phyloP scores from a whole-genome alignment of 2,329 filamentous ascomycete species.

The Clarireedia homoeocarpa region DNA sequence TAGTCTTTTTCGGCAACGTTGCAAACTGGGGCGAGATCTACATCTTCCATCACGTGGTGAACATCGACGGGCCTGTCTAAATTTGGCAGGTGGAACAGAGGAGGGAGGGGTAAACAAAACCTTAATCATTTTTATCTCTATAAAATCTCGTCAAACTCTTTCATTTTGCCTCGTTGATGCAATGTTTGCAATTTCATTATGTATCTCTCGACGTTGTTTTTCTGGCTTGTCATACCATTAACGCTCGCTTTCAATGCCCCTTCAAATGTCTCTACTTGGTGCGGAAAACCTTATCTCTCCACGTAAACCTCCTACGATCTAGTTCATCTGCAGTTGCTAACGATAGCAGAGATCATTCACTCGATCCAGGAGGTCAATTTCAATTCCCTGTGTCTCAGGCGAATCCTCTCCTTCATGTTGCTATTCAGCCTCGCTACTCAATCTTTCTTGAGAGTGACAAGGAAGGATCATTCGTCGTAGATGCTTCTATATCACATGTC shows the following conservation, averaged over 20 bases:
- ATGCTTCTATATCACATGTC: constrained; percentile 33
- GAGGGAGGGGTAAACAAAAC: constrained; percentile 5
- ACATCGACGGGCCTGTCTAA: neutral
- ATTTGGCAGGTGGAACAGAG: neutral
- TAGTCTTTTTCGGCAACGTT: neutral
- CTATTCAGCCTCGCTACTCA: constrained; percentile 39
- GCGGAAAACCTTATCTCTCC: constrained; percentile 39
- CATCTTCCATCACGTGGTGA: neutral
- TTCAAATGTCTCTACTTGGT: constrained; percentile 23
- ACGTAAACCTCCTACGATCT: constrained; percentile 25
- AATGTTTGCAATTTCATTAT: neutral
- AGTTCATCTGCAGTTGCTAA: neutral
- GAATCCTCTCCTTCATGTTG: constrained; percentile 34
- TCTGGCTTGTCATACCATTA: neutral
- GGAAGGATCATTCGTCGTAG: constrained; percentile 34
- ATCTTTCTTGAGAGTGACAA: constrained; percentile 38
- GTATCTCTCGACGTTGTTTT: neutral
- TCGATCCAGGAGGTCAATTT: constrained; percentile 41
- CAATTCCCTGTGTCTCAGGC: constrained; percentile 32
- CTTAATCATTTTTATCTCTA: too few relatives aligned
- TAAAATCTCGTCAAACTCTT: too few relatives aligned
- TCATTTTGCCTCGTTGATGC: neutral
- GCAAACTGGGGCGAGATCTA: neutral
- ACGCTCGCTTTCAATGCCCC: constrained; percentile 18
- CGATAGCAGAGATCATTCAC: constrained; percentile 34